Evolutionary conservation across 176 grass and related monocot species (phyloP).

Genomic region (Rhipidocladum racemiflorum): DNA sequence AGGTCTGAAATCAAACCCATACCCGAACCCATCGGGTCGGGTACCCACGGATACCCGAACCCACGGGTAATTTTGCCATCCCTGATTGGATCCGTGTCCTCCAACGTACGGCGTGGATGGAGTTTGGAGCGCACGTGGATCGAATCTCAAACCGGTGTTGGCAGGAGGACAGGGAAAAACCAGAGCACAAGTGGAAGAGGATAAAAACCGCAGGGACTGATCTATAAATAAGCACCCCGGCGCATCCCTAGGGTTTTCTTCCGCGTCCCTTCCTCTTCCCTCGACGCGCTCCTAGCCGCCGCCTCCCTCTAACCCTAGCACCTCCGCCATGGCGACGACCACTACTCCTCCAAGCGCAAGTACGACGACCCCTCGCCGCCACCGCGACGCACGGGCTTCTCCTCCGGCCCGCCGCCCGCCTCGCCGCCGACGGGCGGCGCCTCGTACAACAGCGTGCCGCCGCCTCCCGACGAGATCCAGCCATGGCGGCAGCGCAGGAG

Average conservation of each 20-base stretch:
- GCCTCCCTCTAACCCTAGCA: conserved; percentile 41
- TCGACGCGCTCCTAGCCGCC: not conserved
- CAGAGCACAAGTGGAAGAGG: too few species aligned
- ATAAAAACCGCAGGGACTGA: not conserved
- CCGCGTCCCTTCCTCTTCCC: not conserved
- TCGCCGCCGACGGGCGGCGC: conserved; percentile 37
- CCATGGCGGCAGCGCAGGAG: conserved; percentile 90
- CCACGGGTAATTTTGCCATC: too few species aligned
- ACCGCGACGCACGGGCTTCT: conserved; percentile 75
- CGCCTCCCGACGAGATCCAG: conserved; percentile 81
- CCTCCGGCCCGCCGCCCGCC: conserved; percentile 49
- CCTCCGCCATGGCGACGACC: conserved; percentile 68
- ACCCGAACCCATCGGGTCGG: too few species aligned
- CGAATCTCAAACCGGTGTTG: too few species aligned
- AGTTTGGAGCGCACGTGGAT: too few species aligned
- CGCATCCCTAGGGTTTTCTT: conserved; percentile 40
- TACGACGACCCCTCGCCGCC: conserved; percentile 60
- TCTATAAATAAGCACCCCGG: conserved; percentile 32
- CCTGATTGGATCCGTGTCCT: too few species aligned
- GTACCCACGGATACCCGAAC: too few species aligned
- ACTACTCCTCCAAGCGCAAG: conserved; percentile 86
- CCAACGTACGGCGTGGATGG: too few species aligned
- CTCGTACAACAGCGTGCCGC: conserved; percentile 77
- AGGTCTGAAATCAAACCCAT: too few species aligned
- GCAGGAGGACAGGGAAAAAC: too few species aligned